Percentiles rank a stretch among this genome's conserved stretches.
These are phyloP conservation scores for Thoreauomyces humboldtii DNA, from an alignment of 192 early-diverging fungal genomes.

Conservation along the genomic window DNA sequence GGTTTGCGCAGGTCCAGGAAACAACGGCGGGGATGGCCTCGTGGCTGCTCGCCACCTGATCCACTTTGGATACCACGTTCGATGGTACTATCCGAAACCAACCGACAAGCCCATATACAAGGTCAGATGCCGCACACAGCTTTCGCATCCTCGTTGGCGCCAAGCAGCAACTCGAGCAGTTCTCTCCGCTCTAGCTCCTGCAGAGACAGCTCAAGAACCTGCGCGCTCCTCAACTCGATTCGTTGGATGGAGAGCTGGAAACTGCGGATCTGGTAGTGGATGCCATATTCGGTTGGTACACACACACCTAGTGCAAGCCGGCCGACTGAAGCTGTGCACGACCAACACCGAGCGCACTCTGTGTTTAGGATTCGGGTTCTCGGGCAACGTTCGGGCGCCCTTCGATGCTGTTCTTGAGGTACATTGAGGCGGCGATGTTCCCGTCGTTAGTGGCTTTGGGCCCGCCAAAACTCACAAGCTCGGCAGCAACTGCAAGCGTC, in stretches of 20 bases:
- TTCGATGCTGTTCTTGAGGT: conserved; percentile 66
- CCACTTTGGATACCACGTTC: conserved; percentile 84
- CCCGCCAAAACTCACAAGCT: too few relatives aligned
- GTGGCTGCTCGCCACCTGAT: conserved; percentile 88
- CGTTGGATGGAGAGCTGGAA: conserved; percentile 34
- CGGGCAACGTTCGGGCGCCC: conserved; percentile 71
- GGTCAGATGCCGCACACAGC: background rate
- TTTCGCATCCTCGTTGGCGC: too few relatives aligned
- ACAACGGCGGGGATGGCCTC: conserved; percentile 96
- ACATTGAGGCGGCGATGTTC: too few relatives aligned
- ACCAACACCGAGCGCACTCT: background rate
- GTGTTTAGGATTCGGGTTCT: conserved; percentile 77
- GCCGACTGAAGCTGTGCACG: background rate
- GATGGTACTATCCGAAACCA: conserved; percentile 80
- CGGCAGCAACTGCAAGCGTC: background rate
- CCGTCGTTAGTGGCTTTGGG: too few relatives aligned
- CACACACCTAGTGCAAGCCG: too few relatives aligned
- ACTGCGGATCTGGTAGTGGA: conserved; percentile 75
- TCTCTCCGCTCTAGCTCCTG: too few relatives aligned
- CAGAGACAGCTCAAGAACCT: too few relatives aligned
- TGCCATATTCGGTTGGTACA: conserved; percentile 73
- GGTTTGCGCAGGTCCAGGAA: conserved; percentile 54
- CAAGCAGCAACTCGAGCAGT: too few relatives aligned
- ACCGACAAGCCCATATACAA: conserved; percentile 71
- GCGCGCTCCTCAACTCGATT: too few relatives aligned